Base-by-base conservation (phyloP, 441 rosid genomes). In the Syzygium syzygioides region DNA sequence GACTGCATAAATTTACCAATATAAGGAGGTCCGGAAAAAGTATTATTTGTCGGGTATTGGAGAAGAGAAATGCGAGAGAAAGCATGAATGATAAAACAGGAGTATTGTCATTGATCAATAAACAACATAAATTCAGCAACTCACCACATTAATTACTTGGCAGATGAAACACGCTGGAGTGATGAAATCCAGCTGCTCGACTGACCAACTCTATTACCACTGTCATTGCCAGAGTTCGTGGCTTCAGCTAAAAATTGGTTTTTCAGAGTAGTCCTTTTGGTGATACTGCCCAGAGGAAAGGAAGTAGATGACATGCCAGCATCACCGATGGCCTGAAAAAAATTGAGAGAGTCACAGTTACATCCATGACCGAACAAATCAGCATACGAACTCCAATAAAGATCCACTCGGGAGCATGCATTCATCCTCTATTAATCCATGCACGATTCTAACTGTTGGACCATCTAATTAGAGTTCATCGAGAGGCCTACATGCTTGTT, bases 121-220 rank as follows among this genome's bases (percentile, higher is more conserved):
- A 50, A 85, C 60, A 56, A 19, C 86, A 85, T 53, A 85, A 54
- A 54, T 85, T 13, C 52, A 32, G 11, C 84, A 64, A 89, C 87
- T 91, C 93, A 94, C 95, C 93, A 84, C 90, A 87, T 37, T 54
- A 86, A 91, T 96, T 94, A 96, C 92, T 97, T 97, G 23, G 95
- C 92, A 79, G 96, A 94, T 90, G 95, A 94, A 90, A 94, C 88
- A 83, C 95, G 95, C 87, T 93, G 98, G 92, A 96, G 93, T 85
- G 99, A 94, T 52, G 97, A 94, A 89, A 95, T 95, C 97, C 96
- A 95, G 92, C 95, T 93, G 87, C 92, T 91, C 50, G 96, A 94
- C 87, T 95, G 93, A 60, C 95, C 95, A 62, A 94, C 89, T 91
- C 90, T 94, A 85, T 91, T 91, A 87, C 90, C 87, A 83, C 89